Evolutionary conservation across 2,329 filamentous ascomycete genomes (phyloP).

Genomic region (Scedosporium dehoogii): DNA sequence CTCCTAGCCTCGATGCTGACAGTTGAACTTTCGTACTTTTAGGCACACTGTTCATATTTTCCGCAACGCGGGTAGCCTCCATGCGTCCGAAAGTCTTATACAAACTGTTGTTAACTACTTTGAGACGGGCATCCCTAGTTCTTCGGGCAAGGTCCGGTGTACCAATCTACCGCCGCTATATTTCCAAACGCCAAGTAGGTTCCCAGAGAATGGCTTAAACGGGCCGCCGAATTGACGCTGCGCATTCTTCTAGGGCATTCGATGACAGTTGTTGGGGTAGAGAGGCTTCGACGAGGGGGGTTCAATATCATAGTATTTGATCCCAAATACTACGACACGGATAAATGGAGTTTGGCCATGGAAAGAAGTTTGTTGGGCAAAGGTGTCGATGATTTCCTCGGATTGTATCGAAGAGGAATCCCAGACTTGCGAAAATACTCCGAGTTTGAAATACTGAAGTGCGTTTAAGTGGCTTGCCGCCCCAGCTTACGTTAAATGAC

Average conservation of each 20-base stretch:
- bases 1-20: neutral
- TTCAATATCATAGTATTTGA: conserved; percentile 78
- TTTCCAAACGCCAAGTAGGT: conserved; percentile 67
- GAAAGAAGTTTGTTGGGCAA: neutral
- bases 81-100: conserved; percentile 4
- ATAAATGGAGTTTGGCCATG: conserved; percentile 4
- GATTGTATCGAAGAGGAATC: conserved; percentile 61
- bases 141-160: conserved; percentile 49
- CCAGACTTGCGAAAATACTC: conserved; percentile 60
- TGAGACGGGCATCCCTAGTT: conserved; percentile 32
- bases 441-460: conserved; percentile 75
- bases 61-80: neutral
- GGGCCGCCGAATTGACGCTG: neutral
- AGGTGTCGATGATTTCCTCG: conserved; percentile 43
- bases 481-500: neutral
- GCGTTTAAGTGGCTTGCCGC: conserved; percentile 18
- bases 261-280: conserved; percentile 79
- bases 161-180: conserved; percentile 79
- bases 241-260: conserved; percentile 56
- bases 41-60: conserved; percentile 1
- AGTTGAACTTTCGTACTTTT: neutral
- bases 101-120: conserved; percentile 68
- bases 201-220: neutral
- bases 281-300: conserved; percentile 54
- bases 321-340: conserved; percentile 30